phyloP scores from a whole-genome alignment of 495 filamentous ascomycete genomes.

The Penicillium pancosmium region DNA sequence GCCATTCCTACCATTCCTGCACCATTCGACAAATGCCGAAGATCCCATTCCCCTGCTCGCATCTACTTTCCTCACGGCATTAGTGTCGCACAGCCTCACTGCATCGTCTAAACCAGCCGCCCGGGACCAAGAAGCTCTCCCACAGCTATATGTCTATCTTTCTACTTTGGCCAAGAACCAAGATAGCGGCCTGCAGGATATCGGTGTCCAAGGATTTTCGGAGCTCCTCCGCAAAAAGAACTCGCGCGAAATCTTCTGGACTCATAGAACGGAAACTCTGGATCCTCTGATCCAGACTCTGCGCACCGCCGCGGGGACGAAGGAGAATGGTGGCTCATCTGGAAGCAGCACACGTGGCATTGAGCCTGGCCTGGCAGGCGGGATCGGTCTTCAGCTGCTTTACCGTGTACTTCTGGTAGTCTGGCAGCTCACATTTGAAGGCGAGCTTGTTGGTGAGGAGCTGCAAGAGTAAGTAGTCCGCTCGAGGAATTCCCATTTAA shows the following conservation, averaged over 20 bases:
- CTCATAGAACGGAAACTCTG: slow-evolving; percentile 79
- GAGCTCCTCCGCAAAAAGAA: slow-evolving; percentile 74
- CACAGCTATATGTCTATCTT: slow-evolving; percentile 85
- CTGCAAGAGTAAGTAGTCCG: slow-evolving; percentile 70
- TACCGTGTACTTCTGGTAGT: slow-evolving; percentile 92
- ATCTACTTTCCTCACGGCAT: slow-evolving; percentile 79
- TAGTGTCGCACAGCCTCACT: slow-evolving; percentile 72
- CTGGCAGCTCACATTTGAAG: slow-evolving; percentile 97
- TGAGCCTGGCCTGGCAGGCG: slow-evolving; percentile 71
- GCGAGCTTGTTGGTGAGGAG: slow-evolving; percentile 77
- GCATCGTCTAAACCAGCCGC: slow-evolving; percentile 54
- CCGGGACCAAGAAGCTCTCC: slow-evolving; percentile 74
- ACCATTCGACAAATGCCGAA: slow-evolving; percentile 76
- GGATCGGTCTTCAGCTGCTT: slow-evolving; percentile 88
- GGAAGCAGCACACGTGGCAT: slow-evolving; percentile 63
- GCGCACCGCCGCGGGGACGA: slow-evolving; percentile 73
- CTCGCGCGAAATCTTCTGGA: slow-evolving; percentile 86
- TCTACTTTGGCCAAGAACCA: slow-evolving; percentile 76
- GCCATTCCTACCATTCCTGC: slow-evolving; percentile 83
- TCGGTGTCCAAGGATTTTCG: slow-evolving; percentile 90
- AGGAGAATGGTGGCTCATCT: slow-evolving; percentile 68
- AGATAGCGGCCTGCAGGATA: slow-evolving; percentile 90
- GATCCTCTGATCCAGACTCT: slow-evolving; percentile 82
- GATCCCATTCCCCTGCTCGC: slow-evolving; percentile 88
- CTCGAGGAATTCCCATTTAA: background rate